Conservation (phyloP, 176 grass and related monocot genomes). For the Carex pumila region DNA sequence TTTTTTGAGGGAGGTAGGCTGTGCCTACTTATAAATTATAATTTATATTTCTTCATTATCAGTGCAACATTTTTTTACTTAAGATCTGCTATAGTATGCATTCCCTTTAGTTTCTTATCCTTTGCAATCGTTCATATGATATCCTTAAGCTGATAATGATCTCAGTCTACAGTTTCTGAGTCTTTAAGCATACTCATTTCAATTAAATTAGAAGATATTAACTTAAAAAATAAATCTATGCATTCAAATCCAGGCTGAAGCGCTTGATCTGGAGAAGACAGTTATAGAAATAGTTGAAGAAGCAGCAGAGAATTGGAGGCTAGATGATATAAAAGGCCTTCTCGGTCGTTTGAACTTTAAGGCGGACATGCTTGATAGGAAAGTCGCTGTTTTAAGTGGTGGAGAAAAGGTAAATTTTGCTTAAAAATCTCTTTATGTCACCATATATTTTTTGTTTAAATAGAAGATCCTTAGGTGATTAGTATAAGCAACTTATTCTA, state of each 20-base stretch:
- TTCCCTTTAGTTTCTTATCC: neutral
- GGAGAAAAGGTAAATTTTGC: slow-evolving; percentile 69
- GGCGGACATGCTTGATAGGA: slow-evolving; percentile 95
- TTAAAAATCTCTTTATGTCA: neutral
- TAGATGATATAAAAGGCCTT: slow-evolving; percentile 94
- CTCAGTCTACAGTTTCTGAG: neutral
- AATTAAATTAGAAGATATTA: neutral
- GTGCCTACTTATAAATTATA: no score
- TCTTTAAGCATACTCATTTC: neutral
- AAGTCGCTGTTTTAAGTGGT: slow-evolving; percentile 81
- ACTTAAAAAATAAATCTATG: slow-evolving; percentile 19
- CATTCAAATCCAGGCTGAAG: slow-evolving; percentile 69
- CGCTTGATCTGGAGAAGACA: slow-evolving; percentile 92
- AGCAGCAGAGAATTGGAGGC: slow-evolving; percentile 84
- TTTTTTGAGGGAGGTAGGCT: neutral
- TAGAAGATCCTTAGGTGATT: neutral
- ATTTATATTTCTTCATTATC: no score
- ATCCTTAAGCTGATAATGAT: neutral
- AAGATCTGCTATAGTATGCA: neutral
- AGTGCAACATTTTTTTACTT: neutral
- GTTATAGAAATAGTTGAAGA: slow-evolving; percentile 85
- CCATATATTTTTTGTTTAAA: neutral
- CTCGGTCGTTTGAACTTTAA: slow-evolving; percentile 96
- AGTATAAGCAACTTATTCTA: neutral
- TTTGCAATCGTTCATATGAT: neutral